These are phyloP conservation scores for Fusarium solani-melongenae DNA, from an alignment of 2,329 filamentous ascomycete genomes.

Conservation along the genomic window DNA sequence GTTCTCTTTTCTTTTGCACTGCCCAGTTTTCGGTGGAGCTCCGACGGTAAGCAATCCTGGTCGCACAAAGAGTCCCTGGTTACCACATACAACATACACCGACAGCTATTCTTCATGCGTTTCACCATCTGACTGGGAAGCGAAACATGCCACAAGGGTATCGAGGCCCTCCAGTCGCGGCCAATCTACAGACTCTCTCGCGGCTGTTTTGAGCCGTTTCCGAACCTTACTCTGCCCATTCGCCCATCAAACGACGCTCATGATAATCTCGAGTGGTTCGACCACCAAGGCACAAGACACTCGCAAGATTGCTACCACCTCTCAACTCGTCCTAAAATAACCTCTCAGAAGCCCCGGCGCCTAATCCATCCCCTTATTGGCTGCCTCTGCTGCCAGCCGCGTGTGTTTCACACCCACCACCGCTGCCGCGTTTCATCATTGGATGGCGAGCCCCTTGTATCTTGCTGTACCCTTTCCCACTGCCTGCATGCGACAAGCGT, in stretches of 20 bases:
- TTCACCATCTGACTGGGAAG: slow-evolving; percentile 14
- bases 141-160: slow-evolving; percentile 11
- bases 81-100: neutral
- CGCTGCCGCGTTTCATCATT: slow-evolving; percentile 41
- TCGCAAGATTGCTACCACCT: neutral
- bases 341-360: slow-evolving; percentile 40
- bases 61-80: slow-evolving; percentile 19
- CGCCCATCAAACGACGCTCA: neutral
- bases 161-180: neutral
- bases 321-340: slow-evolving; percentile 5
- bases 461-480: slow-evolving; percentile 8
- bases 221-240: neutral
- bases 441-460: slow-evolving; percentile 33
- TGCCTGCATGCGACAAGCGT: slow-evolving; percentile 1
- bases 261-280: slow-evolving; percentile 7
- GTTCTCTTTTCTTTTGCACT: neutral
- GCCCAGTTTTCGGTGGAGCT: slow-evolving; percentile 5
- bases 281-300: neutral
- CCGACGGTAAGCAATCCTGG: slow-evolving; percentile 5
- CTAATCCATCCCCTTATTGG: slow-evolving; percentile 46
- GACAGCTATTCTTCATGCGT: slow-evolving; percentile 10
- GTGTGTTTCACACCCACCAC: slow-evolving; percentile 44
- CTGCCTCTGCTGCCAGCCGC: slow-evolving; percentile 28
- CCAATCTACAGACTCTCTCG: neutral
- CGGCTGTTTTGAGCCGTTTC: neutral